Conservation (phyloP, 352 stramenopile species). For the Globisporangium iwayamae region DNA sequence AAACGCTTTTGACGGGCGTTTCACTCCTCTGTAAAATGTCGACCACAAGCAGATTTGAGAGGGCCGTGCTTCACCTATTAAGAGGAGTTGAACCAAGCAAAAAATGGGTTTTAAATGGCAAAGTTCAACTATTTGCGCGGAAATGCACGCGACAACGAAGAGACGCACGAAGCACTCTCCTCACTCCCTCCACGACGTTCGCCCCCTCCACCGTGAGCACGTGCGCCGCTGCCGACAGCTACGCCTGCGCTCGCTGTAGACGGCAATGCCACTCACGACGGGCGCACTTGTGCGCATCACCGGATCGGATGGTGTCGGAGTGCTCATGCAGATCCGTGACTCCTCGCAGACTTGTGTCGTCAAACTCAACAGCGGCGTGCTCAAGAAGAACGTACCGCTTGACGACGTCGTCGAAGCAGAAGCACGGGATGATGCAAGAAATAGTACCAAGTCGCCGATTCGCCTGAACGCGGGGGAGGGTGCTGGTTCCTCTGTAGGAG, state of each 20-base stretch:
- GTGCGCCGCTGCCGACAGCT: too few relatives aligned
- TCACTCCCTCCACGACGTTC: too few relatives aligned
- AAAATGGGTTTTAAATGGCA: too few relatives aligned
- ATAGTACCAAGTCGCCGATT: slow-evolving; percentile 40
- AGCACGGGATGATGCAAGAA: slow-evolving; percentile 33
- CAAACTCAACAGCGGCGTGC: slow-evolving; percentile 56
- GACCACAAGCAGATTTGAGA: too few relatives aligned
- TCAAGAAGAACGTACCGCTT: slow-evolving; percentile 70
- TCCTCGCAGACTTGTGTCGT: slow-evolving; percentile 61
- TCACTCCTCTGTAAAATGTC: too few relatives aligned
- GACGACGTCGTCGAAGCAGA: slow-evolving; percentile 50
- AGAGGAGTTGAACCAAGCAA: too few relatives aligned
- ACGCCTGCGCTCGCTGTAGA: background rate
- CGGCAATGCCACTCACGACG: slow-evolving; percentile 41
- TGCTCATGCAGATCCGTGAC: slow-evolving; percentile 63
- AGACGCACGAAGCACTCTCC: too few relatives aligned
- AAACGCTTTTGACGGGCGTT: too few relatives aligned
- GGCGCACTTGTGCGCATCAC: slow-evolving; percentile 57
- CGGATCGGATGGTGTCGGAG: slow-evolving; percentile 45
- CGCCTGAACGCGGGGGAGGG: slow-evolving; percentile 22
- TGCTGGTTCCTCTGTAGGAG: background rate
- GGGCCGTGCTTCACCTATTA: too few relatives aligned
- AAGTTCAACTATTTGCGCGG: too few relatives aligned
- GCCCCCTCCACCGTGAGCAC: too few relatives aligned
- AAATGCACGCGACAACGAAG: too few relatives aligned